Conservation (phyloP, 2,329 filamentous ascomycete species). For the Colletotrichum caudatum region DNA sequence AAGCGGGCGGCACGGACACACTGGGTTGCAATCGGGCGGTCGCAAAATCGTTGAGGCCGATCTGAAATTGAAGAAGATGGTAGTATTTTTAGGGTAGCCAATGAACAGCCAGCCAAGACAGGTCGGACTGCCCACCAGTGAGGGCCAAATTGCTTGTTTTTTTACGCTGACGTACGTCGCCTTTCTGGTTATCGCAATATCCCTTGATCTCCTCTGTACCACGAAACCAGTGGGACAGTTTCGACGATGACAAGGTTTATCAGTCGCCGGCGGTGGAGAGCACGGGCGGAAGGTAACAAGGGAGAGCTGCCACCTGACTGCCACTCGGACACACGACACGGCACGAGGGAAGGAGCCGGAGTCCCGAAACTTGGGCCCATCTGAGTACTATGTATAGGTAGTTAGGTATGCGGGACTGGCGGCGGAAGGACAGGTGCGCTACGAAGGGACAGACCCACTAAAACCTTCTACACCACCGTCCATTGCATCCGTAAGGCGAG, state of each 20-base stretch:
- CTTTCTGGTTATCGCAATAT: neutral
- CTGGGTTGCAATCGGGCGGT: constrained; percentile 25
- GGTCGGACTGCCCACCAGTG: constrained; percentile 18
- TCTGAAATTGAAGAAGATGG: constrained; percentile 28
- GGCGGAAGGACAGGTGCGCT: constrained; percentile 21
- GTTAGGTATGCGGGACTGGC: neutral
- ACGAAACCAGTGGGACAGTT: neutral
- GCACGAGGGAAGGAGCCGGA: constrained; percentile 29
- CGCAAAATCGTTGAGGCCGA: constrained; percentile 30
- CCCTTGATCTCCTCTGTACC: neutral
- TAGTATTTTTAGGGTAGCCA: constrained; percentile 23
- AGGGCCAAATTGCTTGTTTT: constrained; percentile 37
- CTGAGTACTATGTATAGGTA: neutral
- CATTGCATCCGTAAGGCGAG: neutral
- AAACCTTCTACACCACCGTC: neutral
- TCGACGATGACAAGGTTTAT: constrained; percentile 25
- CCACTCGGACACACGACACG: constrained; percentile 9
- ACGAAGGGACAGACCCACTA: constrained; percentile 20
- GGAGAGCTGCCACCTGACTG: constrained; percentile 14
- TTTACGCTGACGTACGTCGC: constrained; percentile 29
- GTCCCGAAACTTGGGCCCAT: constrained; percentile 33
- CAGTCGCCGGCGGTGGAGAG: neutral
- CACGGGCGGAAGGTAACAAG: neutral
- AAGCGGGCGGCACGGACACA: constrained; percentile 28
- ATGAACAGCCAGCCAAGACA: constrained; percentile 29